Conservation (phyloP, 2,329 filamentous ascomycete species). For the Diplodia mutila region DNA sequence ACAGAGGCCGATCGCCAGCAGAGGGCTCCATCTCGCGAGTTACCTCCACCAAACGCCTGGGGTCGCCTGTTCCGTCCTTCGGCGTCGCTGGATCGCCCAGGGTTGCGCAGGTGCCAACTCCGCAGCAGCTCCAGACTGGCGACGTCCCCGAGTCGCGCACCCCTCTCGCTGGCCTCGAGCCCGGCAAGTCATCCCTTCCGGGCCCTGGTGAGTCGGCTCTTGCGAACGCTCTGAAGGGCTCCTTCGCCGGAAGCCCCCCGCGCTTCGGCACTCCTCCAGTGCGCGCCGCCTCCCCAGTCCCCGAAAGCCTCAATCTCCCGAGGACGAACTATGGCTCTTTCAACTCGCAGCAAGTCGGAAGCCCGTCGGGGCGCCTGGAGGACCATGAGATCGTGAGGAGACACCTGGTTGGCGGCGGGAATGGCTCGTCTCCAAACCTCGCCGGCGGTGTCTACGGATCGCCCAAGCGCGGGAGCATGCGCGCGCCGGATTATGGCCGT, state of each 20-base stretch:
- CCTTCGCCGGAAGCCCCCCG: conserved; percentile 70
- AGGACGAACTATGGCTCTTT: conserved; percentile 85
- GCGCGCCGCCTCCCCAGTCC: conserved; percentile 61
- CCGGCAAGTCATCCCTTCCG: conserved; percentile 60
- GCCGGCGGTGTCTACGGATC: conserved; percentile 38
- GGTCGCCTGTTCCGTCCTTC: conserved; percentile 58
- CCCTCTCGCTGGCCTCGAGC: conserved; percentile 65
- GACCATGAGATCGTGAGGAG: conserved; percentile 89
- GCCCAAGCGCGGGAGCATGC: conserved; percentile 32
- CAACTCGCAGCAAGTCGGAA: conserved; percentile 49
- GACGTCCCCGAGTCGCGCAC: conserved; percentile 50
- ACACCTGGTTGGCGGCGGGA: conserved; percentile 75
- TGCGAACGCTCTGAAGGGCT: conserved; percentile 81
- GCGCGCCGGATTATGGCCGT: conserved; percentile 37
- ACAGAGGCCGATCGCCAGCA: conserved; percentile 36
- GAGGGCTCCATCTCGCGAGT: conserved; percentile 52
- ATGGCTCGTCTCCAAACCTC: conserved; percentile 43
- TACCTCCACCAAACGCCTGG: conserved; percentile 58
- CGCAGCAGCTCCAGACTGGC: conserved; percentile 47
- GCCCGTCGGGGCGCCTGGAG: conserved; percentile 63
- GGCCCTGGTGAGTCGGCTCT: conserved; percentile 87
- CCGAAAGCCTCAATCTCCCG: conserved; percentile 51
- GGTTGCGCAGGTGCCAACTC: conserved; percentile 55
- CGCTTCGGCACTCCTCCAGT: conserved; percentile 63
- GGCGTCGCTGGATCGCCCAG: conserved; percentile 48